Evolutionary conservation across 2,329 filamentous ascomycete genomes (phyloP), one percentile per base, ranked within the genome.

Genomic region (Fusarium tuaranense): DNA sequence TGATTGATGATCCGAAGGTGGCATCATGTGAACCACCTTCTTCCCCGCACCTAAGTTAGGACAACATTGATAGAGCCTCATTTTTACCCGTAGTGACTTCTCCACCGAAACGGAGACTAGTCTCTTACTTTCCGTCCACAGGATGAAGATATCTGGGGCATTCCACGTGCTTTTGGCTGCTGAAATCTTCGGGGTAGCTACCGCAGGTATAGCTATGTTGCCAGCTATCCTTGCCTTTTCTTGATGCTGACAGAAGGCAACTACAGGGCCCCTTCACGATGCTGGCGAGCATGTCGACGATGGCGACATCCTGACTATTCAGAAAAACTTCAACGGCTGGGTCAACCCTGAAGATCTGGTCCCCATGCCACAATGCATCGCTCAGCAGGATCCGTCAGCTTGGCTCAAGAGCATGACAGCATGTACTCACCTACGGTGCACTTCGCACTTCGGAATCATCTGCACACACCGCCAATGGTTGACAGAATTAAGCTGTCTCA

Each of bases 361-460:
- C 1, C 67, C 73, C 1, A 75, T 71, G 73, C 73, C 73, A 1
- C 73, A 76, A 27, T 75, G 70, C 18, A 65, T 76, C 30, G 51
- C 63, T 1, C 70, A 76, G 13, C 73, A 75, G 13, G 65, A 75
- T 22, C 61, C 53, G 6, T 34, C 55, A 1, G 18, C 34, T 20
- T 75, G 73, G 73, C 22, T 75, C 3, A 46, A n/a, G 18, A 18
- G 59, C 13, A 75, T 75, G 73, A 71, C 65, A 4, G 55, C 32
- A 32, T 75, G 73, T 12, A 75, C 73, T 27, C 20, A 16, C 8
- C 46, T 61, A 30, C 65, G 67, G 20, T 75, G 73, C 44, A 75
- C 67, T 10, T 63, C 73, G 9, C 6, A 71, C 1, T 73, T 75
- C 18, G 44, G 48, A 32, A 12, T 58, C 20, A 60, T 75, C 27